These are phyloP conservation scores for Agrocybe chaxingu DNA, from an alignment of 768 basidiomycete species.

Conservation along the genomic window DNA sequence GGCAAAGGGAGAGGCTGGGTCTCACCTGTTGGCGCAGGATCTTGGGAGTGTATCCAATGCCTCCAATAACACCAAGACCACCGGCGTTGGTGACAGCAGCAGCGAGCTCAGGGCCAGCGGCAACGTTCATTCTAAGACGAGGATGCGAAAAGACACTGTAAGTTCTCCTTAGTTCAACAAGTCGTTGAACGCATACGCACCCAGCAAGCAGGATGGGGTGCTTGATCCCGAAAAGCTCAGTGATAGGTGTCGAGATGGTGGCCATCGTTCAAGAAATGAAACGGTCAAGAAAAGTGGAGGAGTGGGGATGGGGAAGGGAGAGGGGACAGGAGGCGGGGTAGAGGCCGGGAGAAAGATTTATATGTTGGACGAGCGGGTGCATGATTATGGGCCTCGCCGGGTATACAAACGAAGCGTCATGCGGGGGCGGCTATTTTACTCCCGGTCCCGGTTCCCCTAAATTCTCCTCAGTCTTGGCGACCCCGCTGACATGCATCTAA, in stretches of 20 bases:
- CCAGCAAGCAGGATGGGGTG: constrained; percentile 88
- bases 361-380: constrained; percentile 4
- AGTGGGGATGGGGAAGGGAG: constrained; percentile 6
- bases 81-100: constrained; percentile 95
- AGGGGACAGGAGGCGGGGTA: constrained; percentile 1
- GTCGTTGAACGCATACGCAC: constrained; percentile 20
- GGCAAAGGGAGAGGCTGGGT: background rate
- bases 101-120: constrained; percentile 73
- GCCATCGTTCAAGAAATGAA: constrained; percentile 38
- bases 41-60: constrained; percentile 82
- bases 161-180: background rate
- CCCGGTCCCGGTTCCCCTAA: too few species aligned
- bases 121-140: constrained; percentile 40
- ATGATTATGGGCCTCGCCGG: background rate
- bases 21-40: constrained; percentile 73
- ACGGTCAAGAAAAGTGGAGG: constrained; percentile 3
- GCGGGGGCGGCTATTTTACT: too few species aligned
- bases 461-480: too few species aligned
- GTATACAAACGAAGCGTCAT: too few species aligned
- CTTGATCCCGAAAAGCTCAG: constrained; percentile 83
- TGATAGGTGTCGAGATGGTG: constrained; percentile 78
- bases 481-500: too few species aligned
- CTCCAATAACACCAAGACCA: constrained; percentile 90
- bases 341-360: constrained; percentile 8
- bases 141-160: constrained; percentile 1